phyloP scores from a whole-genome alignment of 257 asterid genomes.

The Solanum arcanum region DNA sequence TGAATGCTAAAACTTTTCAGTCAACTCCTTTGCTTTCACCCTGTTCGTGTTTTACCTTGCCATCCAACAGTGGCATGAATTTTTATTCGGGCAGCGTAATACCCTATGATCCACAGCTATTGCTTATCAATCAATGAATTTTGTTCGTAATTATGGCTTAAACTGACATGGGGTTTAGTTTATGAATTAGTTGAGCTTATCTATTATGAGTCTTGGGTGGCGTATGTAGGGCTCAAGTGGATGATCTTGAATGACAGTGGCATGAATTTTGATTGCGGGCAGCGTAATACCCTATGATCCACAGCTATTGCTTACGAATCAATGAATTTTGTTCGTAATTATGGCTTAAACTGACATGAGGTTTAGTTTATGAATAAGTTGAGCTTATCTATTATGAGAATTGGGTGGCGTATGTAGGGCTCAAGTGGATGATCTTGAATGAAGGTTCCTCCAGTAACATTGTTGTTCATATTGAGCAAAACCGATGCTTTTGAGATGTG shows the following conservation, averaged over 20 bases:
- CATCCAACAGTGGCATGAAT: neutral
- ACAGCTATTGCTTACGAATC: neutral
- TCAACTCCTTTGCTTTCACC: neutral
- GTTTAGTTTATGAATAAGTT: neutral
- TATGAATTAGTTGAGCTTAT: neutral
- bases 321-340: neutral
- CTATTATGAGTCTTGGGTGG: neutral
- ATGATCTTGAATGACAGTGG: neutral
- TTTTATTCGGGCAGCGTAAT: neutral
- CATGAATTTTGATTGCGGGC: neutral
- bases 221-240: neutral
- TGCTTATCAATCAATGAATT: neutral
- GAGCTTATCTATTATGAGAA: neutral
- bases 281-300: neutral
- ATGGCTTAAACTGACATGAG: neutral
- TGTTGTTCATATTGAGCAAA: neutral
- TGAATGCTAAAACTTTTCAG: neutral
- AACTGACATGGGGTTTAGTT: neutral
- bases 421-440: neutral
- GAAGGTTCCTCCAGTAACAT: neutral
- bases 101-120: neutral
- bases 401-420: neutral
- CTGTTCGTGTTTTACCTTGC: neutral
- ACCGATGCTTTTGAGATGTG: neutral
- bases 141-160: neutral